Evolutionary conservation across 768 basidiomycete species (phyloP).

Genomic region (Neoboletus brunneissimus): DNA sequence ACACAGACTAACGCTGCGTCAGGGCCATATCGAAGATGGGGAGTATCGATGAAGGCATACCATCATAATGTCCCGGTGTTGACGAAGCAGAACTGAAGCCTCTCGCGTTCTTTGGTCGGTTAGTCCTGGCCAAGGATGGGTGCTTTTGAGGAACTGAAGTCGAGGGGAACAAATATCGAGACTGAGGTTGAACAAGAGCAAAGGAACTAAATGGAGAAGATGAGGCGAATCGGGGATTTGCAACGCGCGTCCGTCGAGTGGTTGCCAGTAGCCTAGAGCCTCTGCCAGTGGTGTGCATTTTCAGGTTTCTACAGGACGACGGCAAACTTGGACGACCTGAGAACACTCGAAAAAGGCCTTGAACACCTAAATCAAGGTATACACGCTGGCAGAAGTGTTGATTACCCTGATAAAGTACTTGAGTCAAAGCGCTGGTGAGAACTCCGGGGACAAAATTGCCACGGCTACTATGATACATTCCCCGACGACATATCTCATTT

Average conservation of each 20-base stretch:
- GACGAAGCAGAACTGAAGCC: neutral
- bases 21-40: slow-evolving; percentile 30
- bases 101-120: neutral
- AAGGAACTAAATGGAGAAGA: neutral
- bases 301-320: neutral
- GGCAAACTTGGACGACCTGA: neutral
- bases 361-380: neutral
- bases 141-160: neutral
- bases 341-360: neutral
- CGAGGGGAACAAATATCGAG: neutral
- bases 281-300: slow-evolving; percentile 6
- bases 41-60: slow-evolving; percentile 9
- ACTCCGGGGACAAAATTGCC: slow-evolving; percentile 3
- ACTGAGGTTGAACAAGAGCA: neutral
- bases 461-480: neutral
- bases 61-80: slow-evolving; percentile 21
- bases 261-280: neutral
- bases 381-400: neutral
- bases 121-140: neutral
- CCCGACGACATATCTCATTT: slow-evolving; percentile 23
- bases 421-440: neutral
- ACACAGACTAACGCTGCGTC: slow-evolving; percentile 62
- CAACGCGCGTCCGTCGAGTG: slow-evolving; percentile 5
- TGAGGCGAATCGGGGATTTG: neutral
- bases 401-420: neutral